Evolutionary conservation across 73 alveolate genomes (phyloP).

Genomic region (Paramecium sonneborni): DNA sequence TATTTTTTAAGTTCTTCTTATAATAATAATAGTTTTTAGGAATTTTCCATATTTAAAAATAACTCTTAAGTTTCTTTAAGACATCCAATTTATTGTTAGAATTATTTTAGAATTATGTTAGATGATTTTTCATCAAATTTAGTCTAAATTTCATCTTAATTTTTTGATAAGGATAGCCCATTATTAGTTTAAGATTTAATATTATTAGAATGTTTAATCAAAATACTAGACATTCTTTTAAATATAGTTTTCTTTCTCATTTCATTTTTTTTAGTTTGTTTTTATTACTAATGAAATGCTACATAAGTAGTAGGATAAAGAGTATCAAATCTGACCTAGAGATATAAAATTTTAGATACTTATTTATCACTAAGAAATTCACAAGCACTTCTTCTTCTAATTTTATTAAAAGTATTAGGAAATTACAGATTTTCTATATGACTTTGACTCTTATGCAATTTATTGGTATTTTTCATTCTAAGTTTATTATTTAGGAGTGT

Average conservation of each 20-base stretch:
- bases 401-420: background rate
- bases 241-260: background rate
- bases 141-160: background rate
- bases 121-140: background rate
- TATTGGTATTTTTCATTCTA: background rate
- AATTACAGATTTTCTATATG: background rate
- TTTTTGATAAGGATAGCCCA: background rate
- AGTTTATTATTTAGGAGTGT: background rate
- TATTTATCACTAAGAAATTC: background rate
- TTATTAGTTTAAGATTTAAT: background rate
- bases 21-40: background rate
- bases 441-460: background rate
- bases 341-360: background rate
- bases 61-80: background rate
- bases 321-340: background rate
- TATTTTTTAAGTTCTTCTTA: background rate
- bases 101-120: background rate
- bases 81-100: background rate
- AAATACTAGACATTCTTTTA: conserved; percentile 2
- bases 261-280: background rate
- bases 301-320: background rate
- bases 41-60: background rate
- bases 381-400: background rate
- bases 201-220: background rate
- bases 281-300: background rate